Evolutionary conservation across 495 filamentous ascomycete genomes (phyloP), one percentile per base, ranked within the genome.

Genomic region (Neurospora sp.): DNA sequence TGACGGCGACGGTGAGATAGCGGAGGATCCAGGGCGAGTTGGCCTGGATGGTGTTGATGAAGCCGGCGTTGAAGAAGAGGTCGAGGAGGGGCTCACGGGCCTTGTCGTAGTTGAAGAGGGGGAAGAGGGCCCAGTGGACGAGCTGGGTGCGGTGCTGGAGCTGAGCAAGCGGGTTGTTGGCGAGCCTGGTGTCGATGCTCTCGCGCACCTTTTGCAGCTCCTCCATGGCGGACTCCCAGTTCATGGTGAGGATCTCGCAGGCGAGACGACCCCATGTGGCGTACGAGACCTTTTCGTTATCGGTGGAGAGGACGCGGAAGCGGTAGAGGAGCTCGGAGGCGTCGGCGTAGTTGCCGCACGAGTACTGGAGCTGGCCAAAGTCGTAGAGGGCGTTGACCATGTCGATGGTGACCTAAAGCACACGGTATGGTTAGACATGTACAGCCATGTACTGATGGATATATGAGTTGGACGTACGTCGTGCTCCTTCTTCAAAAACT

Each of bases 11-110:
- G 71, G 93, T 89, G 40, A 99, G 88, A 84, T 98, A 99, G 72
- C 96, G 91, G 74, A 99, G 87, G 72, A 98, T 92, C 96, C 96
- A 98, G 5, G 96, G 94, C 85, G 95, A 97, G 82, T 89, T 91
- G 73, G 96, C 97, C 85, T 99, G 96, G 81, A 99, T 98, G 76
- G 94, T 97, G 88, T 98, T 98, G 87, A 99, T 98, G 86, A 93
- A 99, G 75, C 91, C 86, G 70, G 94, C 91, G 77, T 91, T 96
- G 89, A 98, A 98, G 88, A 98, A 94, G 74, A 98, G 89, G 75
- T 99, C 96, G 82, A 94, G 92, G 76, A 98, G 88, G 75, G 86
- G 88, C 75, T 99, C 96, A 74, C 94, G 92, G 71, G 94, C 93
- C 76, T 92, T 88, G 79, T 97, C 94, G 84, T 94, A 90, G 88